Evolutionary conservation across 2,329 filamentous ascomycete genomes (phyloP).

Genomic region (Phymatotrichopsis omnivora): DNA sequence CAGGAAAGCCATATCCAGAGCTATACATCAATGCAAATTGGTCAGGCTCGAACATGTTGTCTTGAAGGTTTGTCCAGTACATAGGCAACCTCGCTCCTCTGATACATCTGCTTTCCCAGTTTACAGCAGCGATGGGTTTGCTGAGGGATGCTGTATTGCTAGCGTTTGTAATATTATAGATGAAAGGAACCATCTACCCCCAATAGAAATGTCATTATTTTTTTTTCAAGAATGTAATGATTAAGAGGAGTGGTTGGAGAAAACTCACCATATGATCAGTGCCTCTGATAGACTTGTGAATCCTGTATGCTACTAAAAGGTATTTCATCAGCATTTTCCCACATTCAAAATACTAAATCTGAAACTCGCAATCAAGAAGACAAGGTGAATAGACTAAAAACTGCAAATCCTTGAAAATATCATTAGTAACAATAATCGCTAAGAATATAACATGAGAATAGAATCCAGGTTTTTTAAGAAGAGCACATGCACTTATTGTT

Average conservation of each 20-base stretch:
- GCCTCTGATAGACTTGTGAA: constrained; percentile 20
- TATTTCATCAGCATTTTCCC: too few species aligned
- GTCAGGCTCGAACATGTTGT: constrained; percentile 22
- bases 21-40: constrained; percentile 18
- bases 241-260: too few species aligned
- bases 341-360: too few species aligned
- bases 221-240: too few species aligned
- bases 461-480: constrained; percentile 10
- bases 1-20: constrained; percentile 10
- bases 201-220: too few species aligned
- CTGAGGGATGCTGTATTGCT: constrained; percentile 9
- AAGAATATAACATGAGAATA: too few species aligned
- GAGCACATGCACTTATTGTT: constrained; percentile 20
- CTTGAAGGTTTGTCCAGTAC: constrained; percentile 24
- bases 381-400: too few species aligned
- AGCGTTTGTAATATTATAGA: constrained; percentile 16
- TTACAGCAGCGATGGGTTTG: constrained; percentile 13
- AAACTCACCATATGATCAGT: constrained; percentile 19
- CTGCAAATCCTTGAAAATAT: too few species aligned
- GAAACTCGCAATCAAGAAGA: too few species aligned
- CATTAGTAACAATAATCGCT: too few species aligned
- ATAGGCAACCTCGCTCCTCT: constrained; percentile 19
- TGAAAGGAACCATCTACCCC: constrained; percentile 24
- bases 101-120: constrained; percentile 18
- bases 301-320: too few species aligned